These are phyloP conservation scores for Claviceps pazoutovae DNA, from an alignment of 2,329 filamentous ascomycete genomes.

Conservation along the genomic window DNA sequence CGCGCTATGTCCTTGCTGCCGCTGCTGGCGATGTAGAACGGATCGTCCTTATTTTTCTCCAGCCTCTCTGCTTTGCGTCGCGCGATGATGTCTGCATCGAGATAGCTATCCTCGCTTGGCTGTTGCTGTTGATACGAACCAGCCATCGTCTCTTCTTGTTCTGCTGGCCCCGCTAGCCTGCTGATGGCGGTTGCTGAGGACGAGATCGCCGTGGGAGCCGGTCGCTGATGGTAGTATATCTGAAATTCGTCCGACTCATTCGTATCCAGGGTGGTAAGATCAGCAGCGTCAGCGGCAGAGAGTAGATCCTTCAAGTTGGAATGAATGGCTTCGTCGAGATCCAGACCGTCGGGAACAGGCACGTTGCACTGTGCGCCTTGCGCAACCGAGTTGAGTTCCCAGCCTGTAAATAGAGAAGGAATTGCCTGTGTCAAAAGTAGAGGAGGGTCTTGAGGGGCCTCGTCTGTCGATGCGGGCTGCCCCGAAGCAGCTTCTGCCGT, in stretches of 20 bases:
- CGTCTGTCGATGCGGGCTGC: constrained; percentile 44
- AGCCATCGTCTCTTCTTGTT: constrained; percentile 22
- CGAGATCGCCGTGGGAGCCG: constrained; percentile 35
- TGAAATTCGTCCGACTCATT: constrained; percentile 54
- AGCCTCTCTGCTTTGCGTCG: constrained; percentile 60
- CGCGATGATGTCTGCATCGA: constrained; percentile 61
- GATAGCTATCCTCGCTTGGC: constrained; percentile 46
- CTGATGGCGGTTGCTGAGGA: constrained; percentile 40
- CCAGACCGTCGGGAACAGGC: constrained; percentile 59
- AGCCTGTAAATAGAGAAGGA: constrained; percentile 70
- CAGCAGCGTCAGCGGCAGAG: constrained; percentile 40
- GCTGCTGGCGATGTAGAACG: constrained; percentile 65
- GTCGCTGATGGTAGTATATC: constrained; percentile 47
- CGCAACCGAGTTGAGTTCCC: constrained; percentile 87
- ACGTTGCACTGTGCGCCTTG: constrained; percentile 73
- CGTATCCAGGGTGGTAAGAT: constrained; percentile 32
- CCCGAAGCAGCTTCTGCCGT: constrained; percentile 66
- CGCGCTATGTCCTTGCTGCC: constrained; percentile 34
- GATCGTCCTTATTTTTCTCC: constrained; percentile 81
- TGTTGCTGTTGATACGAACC: constrained; percentile 50
- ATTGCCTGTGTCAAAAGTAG: constrained; percentile 82
- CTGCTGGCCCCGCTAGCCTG: constrained; percentile 35
- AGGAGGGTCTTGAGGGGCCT: constrained; percentile 52
- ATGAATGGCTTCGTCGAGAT: constrained; percentile 74
- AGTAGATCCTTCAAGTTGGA: constrained; percentile 55